Percentiles rank a stretch among this genome's conserved stretches.
Evolutionary conservation across 2,329 filamentous ascomycete genomes (phyloP).

Genomic region (Pseudogymnoascus sp.): DNA sequence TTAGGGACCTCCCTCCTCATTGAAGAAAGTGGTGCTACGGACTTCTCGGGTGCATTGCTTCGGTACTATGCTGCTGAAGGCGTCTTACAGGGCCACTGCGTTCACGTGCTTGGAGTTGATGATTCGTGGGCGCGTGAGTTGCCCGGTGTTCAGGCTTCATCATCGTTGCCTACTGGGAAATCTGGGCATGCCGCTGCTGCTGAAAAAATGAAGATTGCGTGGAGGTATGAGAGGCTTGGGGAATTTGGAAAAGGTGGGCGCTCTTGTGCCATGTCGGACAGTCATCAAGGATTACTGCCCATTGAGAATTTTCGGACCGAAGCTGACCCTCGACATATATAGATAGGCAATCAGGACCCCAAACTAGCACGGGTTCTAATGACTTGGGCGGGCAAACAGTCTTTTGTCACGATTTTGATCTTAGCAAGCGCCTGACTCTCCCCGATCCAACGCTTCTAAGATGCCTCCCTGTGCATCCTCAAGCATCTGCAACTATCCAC

Average conservation of each 20-base stretch:
- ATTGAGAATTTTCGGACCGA: constrained; percentile 2
- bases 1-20: constrained; percentile 73
- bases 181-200: constrained; percentile 31
- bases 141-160: constrained; percentile 53
- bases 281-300: constrained; percentile 16
- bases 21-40: constrained; percentile 85
- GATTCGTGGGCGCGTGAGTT: constrained; percentile 77
- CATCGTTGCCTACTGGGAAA: constrained; percentile 30
- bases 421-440: constrained; percentile 55
- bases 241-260: constrained; percentile 49
- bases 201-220: constrained; percentile 94
- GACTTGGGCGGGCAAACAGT: constrained; percentile 19
- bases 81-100: constrained; percentile 77
- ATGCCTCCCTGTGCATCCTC: constrained; percentile 39
- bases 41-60: constrained; percentile 77
- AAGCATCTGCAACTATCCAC: constrained; percentile 17
- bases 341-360: constrained; percentile 21
- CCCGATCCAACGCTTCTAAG: constrained; percentile 43
- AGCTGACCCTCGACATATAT: constrained; percentile 16
- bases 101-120: constrained; percentile 74
- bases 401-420: constrained; percentile 68
- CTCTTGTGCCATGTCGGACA: constrained; percentile 11
- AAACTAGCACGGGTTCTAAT: constrained; percentile 14
- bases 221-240: constrained; percentile 84
- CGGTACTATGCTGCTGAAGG: constrained; percentile 91